Conservation (phyloP, 306 rosid species). For the Vigna trinervia region DNA sequence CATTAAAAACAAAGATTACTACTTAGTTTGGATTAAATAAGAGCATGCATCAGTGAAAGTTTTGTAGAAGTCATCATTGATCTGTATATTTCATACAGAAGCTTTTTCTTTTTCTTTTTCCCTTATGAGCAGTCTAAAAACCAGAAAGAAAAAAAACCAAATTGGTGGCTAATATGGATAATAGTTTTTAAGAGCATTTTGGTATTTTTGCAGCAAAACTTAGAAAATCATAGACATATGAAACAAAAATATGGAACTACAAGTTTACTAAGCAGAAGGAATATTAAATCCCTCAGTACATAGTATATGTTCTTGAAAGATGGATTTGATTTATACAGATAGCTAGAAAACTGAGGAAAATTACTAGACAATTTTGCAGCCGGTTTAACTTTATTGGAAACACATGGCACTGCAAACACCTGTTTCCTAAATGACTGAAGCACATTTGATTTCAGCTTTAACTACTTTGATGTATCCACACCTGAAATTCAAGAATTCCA, state of each 20-base stretch:
- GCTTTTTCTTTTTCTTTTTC: not conserved
- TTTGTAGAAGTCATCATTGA: not conserved
- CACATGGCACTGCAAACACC: not conserved
- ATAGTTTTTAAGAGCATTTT: not conserved
- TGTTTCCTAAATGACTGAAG: not conserved
- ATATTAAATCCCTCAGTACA: not conserved
- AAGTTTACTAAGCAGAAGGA: not conserved
- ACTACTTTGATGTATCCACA: not conserved
- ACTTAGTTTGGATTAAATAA: not conserved
- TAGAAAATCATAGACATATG: not conserved
- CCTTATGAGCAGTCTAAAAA: not conserved
- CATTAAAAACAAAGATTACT: not conserved
- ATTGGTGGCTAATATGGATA: not conserved
- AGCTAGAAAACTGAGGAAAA: not conserved
- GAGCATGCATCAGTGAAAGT: not conserved
- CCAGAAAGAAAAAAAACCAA: not conserved
- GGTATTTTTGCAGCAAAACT: not conserved
- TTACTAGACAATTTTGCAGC: not conserved
- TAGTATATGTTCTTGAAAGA: not conserved
- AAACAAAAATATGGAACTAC: constrained; percentile 1
- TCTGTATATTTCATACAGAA: not conserved
- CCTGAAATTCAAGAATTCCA: constrained; percentile 3
- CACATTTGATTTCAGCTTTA: not conserved
- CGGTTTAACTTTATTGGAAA: not conserved
- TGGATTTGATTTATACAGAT: not conserved